A percentile compares a stretch with the other conserved stretches of the same genome.
Evolutionary conservation across 805 yeast genomes (phyloP).

Genomic region (Wickerhamiella musiphila): DNA sequence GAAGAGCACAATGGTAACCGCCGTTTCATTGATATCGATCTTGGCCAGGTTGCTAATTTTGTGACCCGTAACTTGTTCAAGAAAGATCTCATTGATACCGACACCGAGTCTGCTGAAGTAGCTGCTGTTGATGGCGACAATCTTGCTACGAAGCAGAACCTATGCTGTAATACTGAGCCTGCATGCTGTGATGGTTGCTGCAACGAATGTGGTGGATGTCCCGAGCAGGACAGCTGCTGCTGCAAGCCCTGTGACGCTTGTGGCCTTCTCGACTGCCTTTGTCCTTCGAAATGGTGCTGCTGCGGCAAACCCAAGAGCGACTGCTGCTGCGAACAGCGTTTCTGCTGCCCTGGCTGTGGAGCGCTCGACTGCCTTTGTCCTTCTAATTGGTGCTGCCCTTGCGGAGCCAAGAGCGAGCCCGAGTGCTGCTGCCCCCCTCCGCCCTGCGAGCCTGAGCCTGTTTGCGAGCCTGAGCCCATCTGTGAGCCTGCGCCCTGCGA

Average conservation of each 20-base stretch:
- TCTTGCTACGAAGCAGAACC: neutral
- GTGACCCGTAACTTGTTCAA: too few species aligned
- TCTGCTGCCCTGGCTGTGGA: neutral
- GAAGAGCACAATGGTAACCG: neutral
- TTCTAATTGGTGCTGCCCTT: neutral
- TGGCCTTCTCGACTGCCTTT: neutral
- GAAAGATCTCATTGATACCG: too few species aligned
- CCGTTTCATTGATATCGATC: neutral
- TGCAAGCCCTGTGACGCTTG: slow-evolving; percentile 1
- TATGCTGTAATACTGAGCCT: neutral
- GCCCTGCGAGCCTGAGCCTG: neutral
- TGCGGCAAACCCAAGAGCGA: too few species aligned
- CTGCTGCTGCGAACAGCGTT: neutral
- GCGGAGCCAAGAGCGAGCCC: slow-evolving; percentile 1
- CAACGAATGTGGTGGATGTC: neutral
- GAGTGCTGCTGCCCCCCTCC: slow-evolving; percentile 1
- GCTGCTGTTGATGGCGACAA: neutral
- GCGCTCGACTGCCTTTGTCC: neutral
- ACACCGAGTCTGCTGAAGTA: neutral
- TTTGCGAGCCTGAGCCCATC: too few species aligned
- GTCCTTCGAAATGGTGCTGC: neutral
- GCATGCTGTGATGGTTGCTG: neutral
- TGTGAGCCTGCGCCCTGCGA: too few species aligned
- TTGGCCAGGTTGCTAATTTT: neutral
- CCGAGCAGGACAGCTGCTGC: neutral